Percentiles rank a stretch among this genome's conserved stretches.
Evolutionary conservation across 2,329 filamentous ascomycete species (phyloP).

Genomic region (Plenodomus tracheiphilus): DNA sequence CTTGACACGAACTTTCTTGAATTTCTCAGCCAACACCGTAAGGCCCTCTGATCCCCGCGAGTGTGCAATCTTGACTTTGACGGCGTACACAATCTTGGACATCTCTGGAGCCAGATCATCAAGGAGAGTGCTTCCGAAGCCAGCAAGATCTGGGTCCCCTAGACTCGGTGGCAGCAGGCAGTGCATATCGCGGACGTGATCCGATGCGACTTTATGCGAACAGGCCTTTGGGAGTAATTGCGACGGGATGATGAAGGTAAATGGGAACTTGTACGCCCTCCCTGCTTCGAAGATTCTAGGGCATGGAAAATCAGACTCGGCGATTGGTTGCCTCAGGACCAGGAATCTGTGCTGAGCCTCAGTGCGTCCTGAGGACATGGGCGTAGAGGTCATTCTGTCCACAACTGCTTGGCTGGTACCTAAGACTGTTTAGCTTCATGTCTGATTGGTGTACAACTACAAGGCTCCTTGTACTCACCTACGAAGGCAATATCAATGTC

Average conservation of each 20-base stretch:
- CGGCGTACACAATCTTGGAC: constrained; percentile 61
- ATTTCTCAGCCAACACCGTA: constrained; percentile 54
- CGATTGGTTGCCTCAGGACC: constrained; percentile 63
- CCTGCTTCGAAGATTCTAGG: constrained; percentile 59
- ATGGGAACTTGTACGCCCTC: constrained; percentile 62
- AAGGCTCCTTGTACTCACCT: constrained; percentile 44
- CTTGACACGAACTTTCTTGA: constrained; percentile 62
- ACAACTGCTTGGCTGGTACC: constrained; percentile 57
- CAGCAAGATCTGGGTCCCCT: constrained; percentile 60
- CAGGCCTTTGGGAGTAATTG: constrained; percentile 64
- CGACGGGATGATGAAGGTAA: constrained; percentile 65
- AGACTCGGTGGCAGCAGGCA: constrained; percentile 64
- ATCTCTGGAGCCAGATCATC: constrained; percentile 68
- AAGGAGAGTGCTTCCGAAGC: constrained; percentile 53
- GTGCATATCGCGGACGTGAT: constrained; percentile 59
- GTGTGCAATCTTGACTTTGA: constrained; percentile 54
- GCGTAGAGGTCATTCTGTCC: constrained; percentile 57
- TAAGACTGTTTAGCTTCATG: constrained; percentile 30
- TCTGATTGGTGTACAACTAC: background rate
- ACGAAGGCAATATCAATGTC: constrained; percentile 62
- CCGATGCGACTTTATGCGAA: constrained; percentile 55
- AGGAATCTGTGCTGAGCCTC: constrained; percentile 65
- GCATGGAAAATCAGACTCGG: constrained; percentile 56
- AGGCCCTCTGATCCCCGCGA: constrained; percentile 44
- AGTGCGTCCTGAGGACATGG: constrained; percentile 57